Conservation (phyloP, 2,329 filamentous ascomycete species). For the Stagonosporopsis cucurbitacearum region DNA sequence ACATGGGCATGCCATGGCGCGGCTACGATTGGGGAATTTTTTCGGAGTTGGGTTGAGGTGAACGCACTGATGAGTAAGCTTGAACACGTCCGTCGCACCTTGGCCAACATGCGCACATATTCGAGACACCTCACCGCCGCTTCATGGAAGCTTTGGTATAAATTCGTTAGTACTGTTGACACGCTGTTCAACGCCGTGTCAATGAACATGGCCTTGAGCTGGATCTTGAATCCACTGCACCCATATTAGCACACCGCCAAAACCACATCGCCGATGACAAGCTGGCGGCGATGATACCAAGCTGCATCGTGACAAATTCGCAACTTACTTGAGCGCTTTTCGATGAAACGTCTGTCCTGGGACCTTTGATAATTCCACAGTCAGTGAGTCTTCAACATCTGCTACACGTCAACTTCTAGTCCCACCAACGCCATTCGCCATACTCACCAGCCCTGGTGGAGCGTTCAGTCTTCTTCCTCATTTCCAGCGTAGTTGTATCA, state of each 20-base stretch:
- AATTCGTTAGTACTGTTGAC: constrained; percentile 72
- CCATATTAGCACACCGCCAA: constrained; percentile 15
- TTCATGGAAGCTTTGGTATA: constrained; percentile 77
- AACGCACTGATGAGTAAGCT: constrained; percentile 66
- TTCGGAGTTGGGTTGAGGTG: constrained; percentile 1
- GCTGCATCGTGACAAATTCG: neutral
- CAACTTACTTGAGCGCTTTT: constrained; percentile 71
- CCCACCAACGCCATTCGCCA: neutral
- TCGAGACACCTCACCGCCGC: constrained; percentile 75
- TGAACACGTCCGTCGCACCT: constrained; percentile 61
- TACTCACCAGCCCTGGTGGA: constrained; percentile 57
- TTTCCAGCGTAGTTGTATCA: constrained; percentile 74
- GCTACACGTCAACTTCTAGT: constrained; percentile 23
- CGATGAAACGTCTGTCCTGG: constrained; percentile 81
- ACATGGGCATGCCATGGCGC: constrained; percentile 8
- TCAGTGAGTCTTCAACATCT: constrained; percentile 74
- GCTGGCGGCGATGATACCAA: neutral
- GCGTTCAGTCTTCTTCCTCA: constrained; percentile 71
- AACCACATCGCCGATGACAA: neutral
- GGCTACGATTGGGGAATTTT: constrained; percentile 12
- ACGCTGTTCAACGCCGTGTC: constrained; percentile 79
- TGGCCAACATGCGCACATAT: constrained; percentile 66
- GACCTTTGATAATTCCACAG: constrained; percentile 73
- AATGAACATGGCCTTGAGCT: constrained; percentile 83
- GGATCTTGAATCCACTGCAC: constrained; percentile 74